These are phyloP conservation scores for Pulveroboletus sp. DNA, from an alignment of 768 basidiomycete species.

Conservation along the genomic window DNA sequence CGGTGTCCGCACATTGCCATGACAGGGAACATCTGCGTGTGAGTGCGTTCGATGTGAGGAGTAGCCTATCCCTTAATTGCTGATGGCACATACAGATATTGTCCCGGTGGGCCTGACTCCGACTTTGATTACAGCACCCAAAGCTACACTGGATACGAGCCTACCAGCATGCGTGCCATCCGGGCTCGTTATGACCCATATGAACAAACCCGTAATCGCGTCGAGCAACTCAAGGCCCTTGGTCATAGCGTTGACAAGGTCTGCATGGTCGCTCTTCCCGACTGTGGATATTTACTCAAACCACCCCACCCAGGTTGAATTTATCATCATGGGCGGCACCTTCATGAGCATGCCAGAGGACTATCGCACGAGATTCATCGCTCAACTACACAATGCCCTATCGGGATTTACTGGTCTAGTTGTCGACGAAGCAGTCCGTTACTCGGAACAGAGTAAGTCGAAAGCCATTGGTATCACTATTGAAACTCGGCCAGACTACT, in stretches of 20 bases:
- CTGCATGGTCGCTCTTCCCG: not conserved
- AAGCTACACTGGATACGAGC: conserved; percentile 92
- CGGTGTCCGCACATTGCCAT: conserved; percentile 99
- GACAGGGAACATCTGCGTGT: conserved; percentile 99
- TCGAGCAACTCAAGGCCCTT: conserved; percentile 93
- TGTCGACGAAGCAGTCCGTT: conserved; percentile 95
- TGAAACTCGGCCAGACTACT: conserved; percentile 97
- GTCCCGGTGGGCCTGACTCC: conserved; percentile 97
- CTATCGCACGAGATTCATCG: conserved; percentile 89
- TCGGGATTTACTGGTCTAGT: conserved; percentile 92
- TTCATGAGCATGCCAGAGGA: conserved; percentile 99
- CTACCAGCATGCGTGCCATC: conserved; percentile 98
- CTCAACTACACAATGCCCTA: conserved; percentile 94
- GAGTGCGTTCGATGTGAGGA: conserved; percentile 25
- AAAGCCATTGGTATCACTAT: conserved; percentile 99
- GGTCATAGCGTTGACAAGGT: conserved; percentile 98
- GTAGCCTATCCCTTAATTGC: not conserved
- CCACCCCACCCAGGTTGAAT: conserved; percentile 56
- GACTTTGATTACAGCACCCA: conserved; percentile 99
- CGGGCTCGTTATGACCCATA: conserved; percentile 96
- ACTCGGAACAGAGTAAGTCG: conserved; percentile 95
- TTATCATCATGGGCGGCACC: conserved; percentile 97
- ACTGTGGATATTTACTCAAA: not conserved
- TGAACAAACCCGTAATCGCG: conserved; percentile 91
- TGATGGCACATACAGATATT: conserved; percentile 56